A percentile compares a stretch with the other conserved stretches of the same genome.
These are phyloP conservation scores for Brassica balearica DNA, from an alignment of 441 rosid species.

Conservation along the genomic window DNA sequence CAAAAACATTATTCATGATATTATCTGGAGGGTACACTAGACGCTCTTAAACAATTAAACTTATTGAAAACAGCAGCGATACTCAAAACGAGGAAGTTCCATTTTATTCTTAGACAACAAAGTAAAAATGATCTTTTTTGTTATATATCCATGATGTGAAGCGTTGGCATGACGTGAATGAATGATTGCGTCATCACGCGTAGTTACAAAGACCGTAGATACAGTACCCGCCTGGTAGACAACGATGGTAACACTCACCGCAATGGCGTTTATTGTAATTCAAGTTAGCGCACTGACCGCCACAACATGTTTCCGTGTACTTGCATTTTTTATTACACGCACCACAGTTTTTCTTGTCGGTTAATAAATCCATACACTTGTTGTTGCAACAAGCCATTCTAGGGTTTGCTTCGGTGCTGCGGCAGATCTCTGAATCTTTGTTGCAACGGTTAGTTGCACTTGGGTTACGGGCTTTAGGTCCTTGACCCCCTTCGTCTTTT, in stretches of 20 bases:
- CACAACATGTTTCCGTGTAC: slow-evolving; percentile 45
- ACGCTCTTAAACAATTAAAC: too few relatives aligned
- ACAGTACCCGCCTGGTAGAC: slow-evolving; percentile 42
- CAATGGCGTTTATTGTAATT: slow-evolving; percentile 54
- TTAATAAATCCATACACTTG: slow-evolving; percentile 56
- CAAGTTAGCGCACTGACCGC: slow-evolving; percentile 44
- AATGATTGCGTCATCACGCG: slow-evolving; percentile 47
- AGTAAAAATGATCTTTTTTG: slow-evolving; percentile 27
- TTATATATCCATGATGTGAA: slow-evolving; percentile 34
- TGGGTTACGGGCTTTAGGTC: too few relatives aligned
- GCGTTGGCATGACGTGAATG: background rate
- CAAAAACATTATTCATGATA: too few relatives aligned
- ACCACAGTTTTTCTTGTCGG: slow-evolving; percentile 58
- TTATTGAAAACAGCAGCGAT: too few relatives aligned
- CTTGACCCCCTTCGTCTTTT: background rate
- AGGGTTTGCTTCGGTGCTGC: slow-evolving; percentile 35
- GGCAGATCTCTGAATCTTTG: slow-evolving; percentile 41
- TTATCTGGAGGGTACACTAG: too few relatives aligned
- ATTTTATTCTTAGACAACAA: background rate
- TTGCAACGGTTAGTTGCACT: slow-evolving; percentile 65
- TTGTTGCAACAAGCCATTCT: slow-evolving; percentile 63
- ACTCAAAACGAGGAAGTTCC: slow-evolving; percentile 18
- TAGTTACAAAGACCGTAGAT: slow-evolving; percentile 66
- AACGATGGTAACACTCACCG: slow-evolving; percentile 56
- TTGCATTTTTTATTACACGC: slow-evolving; percentile 59